Conservation (phyloP, 2,329 filamentous ascomycete species). For the Aspergillus flavus region DNA sequence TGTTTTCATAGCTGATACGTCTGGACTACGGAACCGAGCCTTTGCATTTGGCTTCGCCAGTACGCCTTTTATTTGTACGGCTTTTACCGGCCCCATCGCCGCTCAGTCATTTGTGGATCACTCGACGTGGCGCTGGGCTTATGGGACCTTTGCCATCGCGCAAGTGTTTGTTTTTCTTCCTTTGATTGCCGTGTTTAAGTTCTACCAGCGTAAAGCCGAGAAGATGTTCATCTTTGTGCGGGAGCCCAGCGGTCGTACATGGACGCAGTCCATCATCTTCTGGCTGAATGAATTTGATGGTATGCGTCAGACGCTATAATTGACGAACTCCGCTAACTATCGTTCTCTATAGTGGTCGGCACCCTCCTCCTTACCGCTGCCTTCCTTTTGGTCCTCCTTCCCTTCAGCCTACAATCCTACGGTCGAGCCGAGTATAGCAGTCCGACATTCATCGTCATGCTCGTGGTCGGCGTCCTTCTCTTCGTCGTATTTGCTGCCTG, state of each 20-base stretch:
- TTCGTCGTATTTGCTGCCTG: conserved; percentile 57
- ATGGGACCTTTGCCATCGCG: conserved; percentile 63
- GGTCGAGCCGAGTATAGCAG: conserved; percentile 46
- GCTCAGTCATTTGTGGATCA: conserved; percentile 52
- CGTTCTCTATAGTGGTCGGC: conserved; percentile 20
- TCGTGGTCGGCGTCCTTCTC: conserved; percentile 56
- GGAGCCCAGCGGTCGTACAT: conserved; percentile 48
- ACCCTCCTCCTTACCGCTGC: conserved; percentile 60
- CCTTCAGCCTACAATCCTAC: conserved; percentile 59
- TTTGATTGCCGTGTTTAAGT: conserved; percentile 56
- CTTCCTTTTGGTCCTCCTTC: conserved; percentile 66
- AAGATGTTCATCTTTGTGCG: conserved; percentile 55
- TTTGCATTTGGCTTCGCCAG: conserved; percentile 62
- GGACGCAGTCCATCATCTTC: conserved; percentile 50
- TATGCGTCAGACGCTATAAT: conserved; percentile 18
- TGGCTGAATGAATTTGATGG: conserved; percentile 67
- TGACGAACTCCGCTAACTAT: neutral
- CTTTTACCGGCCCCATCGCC: conserved; percentile 56
- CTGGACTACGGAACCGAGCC: conserved; percentile 61
- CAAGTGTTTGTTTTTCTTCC: conserved; percentile 56
- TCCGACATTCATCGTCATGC: conserved; percentile 53
- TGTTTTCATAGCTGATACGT: conserved; percentile 66
- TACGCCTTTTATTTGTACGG: conserved; percentile 66
- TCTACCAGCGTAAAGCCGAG: conserved; percentile 61
- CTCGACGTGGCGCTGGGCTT: conserved; percentile 64